Conservation (phyloP, 2,329 filamentous ascomycete genomes). For the Fusarium agapanthi region DNA sequence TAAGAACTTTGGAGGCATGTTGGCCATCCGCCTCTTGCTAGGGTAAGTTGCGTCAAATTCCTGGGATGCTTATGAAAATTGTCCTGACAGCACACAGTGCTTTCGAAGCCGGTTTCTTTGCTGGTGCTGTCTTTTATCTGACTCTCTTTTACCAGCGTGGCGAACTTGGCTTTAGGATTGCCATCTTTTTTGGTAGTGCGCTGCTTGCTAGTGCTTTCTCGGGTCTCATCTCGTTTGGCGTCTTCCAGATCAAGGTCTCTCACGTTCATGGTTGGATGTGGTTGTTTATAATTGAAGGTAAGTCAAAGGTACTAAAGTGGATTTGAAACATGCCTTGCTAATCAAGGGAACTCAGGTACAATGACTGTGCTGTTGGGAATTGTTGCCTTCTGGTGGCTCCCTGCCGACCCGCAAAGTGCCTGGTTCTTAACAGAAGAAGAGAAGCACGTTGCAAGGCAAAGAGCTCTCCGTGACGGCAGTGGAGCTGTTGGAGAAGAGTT, state of each 20-base stretch:
- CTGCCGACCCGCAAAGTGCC: not conserved
- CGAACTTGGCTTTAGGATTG: slow-evolving; percentile 49
- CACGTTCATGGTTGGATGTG: not conserved
- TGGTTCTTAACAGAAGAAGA: not conserved
- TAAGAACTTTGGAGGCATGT: slow-evolving; percentile 53
- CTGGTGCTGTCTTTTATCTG: slow-evolving; percentile 1
- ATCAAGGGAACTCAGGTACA: not conserved
- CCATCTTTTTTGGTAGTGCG: slow-evolving; percentile 65
- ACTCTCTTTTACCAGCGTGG: not conserved
- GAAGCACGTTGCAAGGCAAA: not conserved
- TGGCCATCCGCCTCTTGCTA: not conserved
- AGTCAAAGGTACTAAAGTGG: fast-evolving
- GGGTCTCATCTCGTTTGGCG: slow-evolving; percentile 66
- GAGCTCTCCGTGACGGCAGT: not conserved
- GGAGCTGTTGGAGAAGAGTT: not conserved
- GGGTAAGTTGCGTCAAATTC: not conserved
- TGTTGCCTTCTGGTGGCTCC: slow-evolving; percentile 1
- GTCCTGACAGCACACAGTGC: not conserved
- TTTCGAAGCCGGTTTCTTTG: not conserved
- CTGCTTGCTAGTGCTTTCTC: slow-evolving; percentile 73
- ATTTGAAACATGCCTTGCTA: not conserved
- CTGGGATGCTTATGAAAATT: not conserved
- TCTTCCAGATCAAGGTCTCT: slow-evolving; percentile 53
- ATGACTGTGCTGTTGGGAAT: not conserved
- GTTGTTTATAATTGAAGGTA: not conserved